Evolutionary conservation across 2,329 filamentous ascomycete genomes (phyloP).

Genomic region (Drechslerella coelobrocha): DNA sequence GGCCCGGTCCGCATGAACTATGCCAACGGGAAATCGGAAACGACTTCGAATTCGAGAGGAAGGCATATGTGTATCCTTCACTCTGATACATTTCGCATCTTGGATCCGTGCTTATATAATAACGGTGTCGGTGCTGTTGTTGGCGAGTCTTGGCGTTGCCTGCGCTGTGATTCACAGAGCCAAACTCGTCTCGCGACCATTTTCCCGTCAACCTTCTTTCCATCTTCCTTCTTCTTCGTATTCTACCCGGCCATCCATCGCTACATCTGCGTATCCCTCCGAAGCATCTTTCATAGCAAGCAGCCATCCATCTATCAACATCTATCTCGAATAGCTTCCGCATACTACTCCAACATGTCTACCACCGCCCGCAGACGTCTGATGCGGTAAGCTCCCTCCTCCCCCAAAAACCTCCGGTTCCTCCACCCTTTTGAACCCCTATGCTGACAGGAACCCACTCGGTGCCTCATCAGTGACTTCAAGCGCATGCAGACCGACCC

Average conservation of each 20-base stretch:
- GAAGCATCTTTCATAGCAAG: not conserved
- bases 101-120: not conserved
- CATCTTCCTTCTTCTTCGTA: not conserved
- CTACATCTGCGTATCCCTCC: not conserved
- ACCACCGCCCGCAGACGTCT: slow-evolving; percentile 92
- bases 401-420: slow-evolving; percentile 24
- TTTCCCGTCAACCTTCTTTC: slow-evolving; percentile 12
- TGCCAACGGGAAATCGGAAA: not conserved
- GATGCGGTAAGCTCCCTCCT: slow-evolving; percentile 74
- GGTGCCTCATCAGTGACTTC: slow-evolving; percentile 49
- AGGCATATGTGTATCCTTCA: not conserved
- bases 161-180: slow-evolving; percentile 2
- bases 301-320: not conserved
- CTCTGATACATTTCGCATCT: not conserved
- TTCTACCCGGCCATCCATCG: not conserved
- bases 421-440: slow-evolving; percentile 45
- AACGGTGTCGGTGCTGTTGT: slow-evolving; percentile 6
- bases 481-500: slow-evolving; percentile 99
- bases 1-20: not conserved
- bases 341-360: slow-evolving; percentile 68
- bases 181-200: slow-evolving; percentile 7
- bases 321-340: not conserved
- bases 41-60: not conserved
- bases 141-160: not conserved
- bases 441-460: slow-evolving; percentile 34